Base-by-base conservation (phyloP, 768 basidiomycete species). In the Strobilomyces confusus region DNA sequence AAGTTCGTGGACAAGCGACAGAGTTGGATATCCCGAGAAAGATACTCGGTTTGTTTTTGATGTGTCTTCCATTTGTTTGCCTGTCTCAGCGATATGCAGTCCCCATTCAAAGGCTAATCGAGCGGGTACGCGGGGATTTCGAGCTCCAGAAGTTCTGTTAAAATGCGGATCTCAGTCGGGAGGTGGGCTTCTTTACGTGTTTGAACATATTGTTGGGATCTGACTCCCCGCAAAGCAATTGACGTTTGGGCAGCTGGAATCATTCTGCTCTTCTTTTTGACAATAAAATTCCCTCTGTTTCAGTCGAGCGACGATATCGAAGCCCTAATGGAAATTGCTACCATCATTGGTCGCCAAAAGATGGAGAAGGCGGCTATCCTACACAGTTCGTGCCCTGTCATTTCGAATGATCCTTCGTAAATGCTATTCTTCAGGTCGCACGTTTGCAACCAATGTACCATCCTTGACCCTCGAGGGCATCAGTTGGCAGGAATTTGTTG, bases 201-300 rank as follows among this genome's bases (percentile, higher is more conserved):
- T 34, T 44, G 34, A 36, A n/a, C 17, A 36, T 46, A 23, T 41
- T 32, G 41, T 26, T 36, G 44, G 14, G 33, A 45, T 40, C 48
- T 66, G 49, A 68, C 19, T 48, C 12, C 14, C 8, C 36, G 22
- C 20, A 37, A 65, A 99, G 97, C 95, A 2, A 87, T 98, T 65
- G 97, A 99, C 61, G 82, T 98, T 43, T 99, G 97, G 97, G 87
- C 95, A 0, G 91, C 84, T 8, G 97, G 97, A 0, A 85, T 87
- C 63, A 97, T 98, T 49, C 72, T 99, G 0, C 78, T 98, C 7
- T 95, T 95, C 73, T 95, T 98, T 73, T 76, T 99, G 33, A 87
- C 86, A 0, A 81, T 84, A 41, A 97, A 95, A 60, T 99, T 98
- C 64, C 97, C 97, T 2, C 71, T 98, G 26, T 94, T 98, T 72